Base-by-base conservation (phyloP, 2,329 filamentous ascomycete genomes). In the Stenocarpella maydis region DNA sequence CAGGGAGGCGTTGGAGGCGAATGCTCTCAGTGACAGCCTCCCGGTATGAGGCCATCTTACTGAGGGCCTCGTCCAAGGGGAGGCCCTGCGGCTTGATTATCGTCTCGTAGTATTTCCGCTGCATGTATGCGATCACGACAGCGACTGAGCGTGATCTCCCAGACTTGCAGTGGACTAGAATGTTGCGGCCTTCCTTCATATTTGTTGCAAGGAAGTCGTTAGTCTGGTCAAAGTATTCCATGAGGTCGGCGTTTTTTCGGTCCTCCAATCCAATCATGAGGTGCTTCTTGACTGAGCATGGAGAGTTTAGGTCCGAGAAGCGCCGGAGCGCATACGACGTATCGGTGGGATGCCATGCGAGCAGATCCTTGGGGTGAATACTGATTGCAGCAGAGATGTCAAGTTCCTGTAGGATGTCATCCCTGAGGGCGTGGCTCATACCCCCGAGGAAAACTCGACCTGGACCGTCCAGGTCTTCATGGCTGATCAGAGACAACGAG, bases 391-490 rank as follows among this genome's bases (percentile, higher is more conserved):
- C 65, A 15, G 65, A 54, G 52, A 67, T 67, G 43, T 58, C 15
- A 15, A 58, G 65, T 10, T 58, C 52, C 14, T 14, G 21, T 41
- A 67, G 65, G 41, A 52, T 67, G 17, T 58, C 52, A 43, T 67
- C 65, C 43, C 58, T 67, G 41, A 67, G 52, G 12, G 65, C 65
- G 45, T 67, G 65, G 43, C 58, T 67, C 65, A 67, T 67, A n/a
- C 65, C 65, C 5, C 65, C 65, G 10, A 67, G 21, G 24, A 58
- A 67, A 43, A 67, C 65, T 10, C 52, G 65, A 21, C 65, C 65
- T 31, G 65, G 65, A 9, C 52, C 52, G 52, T 50, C 65, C 14
- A 67, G 37, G 43, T 67, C 65, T 0, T 37, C 26, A 21, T 67
- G 65, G 52, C 52, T 54, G 65, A 67, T 45, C 21, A 39, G 52